Base-by-base conservation (phyloP, 2,329 filamentous ascomycete species). In the Aspergillus amoenus region DNA sequence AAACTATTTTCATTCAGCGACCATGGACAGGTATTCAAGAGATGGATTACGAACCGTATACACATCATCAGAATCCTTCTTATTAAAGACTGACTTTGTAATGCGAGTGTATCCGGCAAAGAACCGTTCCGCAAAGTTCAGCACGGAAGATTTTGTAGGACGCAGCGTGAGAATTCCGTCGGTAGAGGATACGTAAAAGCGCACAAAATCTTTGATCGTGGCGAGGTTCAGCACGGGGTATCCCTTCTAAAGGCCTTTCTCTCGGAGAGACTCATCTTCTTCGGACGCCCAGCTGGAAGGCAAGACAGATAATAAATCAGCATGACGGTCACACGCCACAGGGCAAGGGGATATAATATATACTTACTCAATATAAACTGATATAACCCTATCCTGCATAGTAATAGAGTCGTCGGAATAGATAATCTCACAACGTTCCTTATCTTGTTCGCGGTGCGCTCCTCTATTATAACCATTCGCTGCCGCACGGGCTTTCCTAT, bases 121-220 rank as follows among this genome's bases (percentile, higher is more conserved):
- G 50, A 60, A 60, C 9, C 42, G 46, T 34, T 60, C 50, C 6
- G 54, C 41, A 44, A 57, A 60, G 40, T 60, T 57, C 41, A 60
- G 22, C 46, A 60, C 45, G 22, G 54, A 60, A 15, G 54, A 57
- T 37, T 60, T 60, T 57, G 45, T 60, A 56, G 54, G 50, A 13
- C 46, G 51, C 51, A 60, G 45, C 24, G 58, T 44, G 51, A 60
- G 43, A 9, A 60, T 60, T 57, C 58, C 46, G 45, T 60, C 5
- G 13, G 34, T 47, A 53, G 52, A 60, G 45, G 27, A 49, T 11
- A 60, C 48, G 40, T 60, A 60, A 52, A 51, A 60, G 30, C 46
- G 45, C 42, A 60, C 47, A 46, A 60, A 60, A 44, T 57, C 58
- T 45, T 60, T 60, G 15, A 60, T 52, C 42, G 45, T 60, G 22